A percentile compares a stretch with the other conserved stretches of the same genome.
phyloP scores from a whole-genome alignment of 208 protist genomes.

The Trypanosoma mega region DNA sequence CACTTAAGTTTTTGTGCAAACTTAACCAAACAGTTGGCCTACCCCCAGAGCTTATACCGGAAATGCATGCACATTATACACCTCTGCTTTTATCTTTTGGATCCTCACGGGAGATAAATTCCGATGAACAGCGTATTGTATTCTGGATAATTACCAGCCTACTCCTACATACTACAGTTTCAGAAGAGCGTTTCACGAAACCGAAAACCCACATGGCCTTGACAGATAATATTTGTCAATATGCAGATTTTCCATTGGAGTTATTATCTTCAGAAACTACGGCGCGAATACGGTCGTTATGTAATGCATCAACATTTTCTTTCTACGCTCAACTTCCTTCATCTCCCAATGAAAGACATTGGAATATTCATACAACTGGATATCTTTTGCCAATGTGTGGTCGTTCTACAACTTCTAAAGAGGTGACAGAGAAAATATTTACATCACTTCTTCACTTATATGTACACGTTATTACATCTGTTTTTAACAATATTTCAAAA shows the following conservation, averaged over 20 bases:
- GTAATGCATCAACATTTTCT: slow-evolving; percentile 8
- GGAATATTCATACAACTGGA: slow-evolving; percentile 20
- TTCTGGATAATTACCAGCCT: slow-evolving; percentile 27
- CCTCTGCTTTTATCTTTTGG: slow-evolving; percentile 29
- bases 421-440: slow-evolving; percentile 10
- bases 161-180: slow-evolving; percentile 15
- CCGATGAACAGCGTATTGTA: slow-evolving; percentile 20
- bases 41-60: slow-evolving; percentile 7
- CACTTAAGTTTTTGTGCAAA: slow-evolving; percentile 21
- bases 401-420: slow-evolving; percentile 13
- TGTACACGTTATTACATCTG: slow-evolving; percentile 20
- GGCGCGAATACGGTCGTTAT: not conserved
- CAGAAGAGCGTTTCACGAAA: slow-evolving; percentile 9
- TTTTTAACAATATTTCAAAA: slow-evolving; percentile 8
- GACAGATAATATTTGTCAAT: slow-evolving; percentile 13
- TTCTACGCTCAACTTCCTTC: not conserved
- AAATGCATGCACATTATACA: slow-evolving; percentile 29
- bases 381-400: slow-evolving; percentile 16
- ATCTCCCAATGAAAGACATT: slow-evolving; percentile 12
- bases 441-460: slow-evolving; percentile 28
- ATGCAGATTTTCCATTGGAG: slow-evolving; percentile 17
- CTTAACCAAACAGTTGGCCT: slow-evolving; percentile 24
- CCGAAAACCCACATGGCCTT: slow-evolving; percentile 15
- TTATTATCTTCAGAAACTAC: slow-evolving; percentile 16
- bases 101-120: slow-evolving; percentile 10